phyloP scores from a whole-genome alignment of 2,329 filamentous ascomycete species.

The Colletotrichum tabaci region DNA sequence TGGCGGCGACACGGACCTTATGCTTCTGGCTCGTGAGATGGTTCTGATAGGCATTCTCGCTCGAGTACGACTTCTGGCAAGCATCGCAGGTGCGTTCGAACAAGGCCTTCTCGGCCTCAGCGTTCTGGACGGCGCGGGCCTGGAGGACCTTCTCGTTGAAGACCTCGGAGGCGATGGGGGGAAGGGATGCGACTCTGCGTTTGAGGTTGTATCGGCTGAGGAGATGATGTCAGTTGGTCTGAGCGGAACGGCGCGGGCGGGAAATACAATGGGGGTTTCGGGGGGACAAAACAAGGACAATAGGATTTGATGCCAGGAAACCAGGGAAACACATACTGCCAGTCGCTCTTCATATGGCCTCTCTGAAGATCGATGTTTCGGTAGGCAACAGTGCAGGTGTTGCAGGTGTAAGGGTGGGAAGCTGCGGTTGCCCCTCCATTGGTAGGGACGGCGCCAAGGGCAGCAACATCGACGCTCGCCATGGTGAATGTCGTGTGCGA shows the following conservation, averaged over 20 bases:
- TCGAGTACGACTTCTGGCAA: slow-evolving; percentile 95
- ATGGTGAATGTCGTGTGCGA: slow-evolving; percentile 53
- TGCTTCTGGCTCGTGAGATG: slow-evolving; percentile 94
- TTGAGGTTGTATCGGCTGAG: slow-evolving; percentile 93
- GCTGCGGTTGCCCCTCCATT: slow-evolving; percentile 54
- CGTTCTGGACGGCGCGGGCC: slow-evolving; percentile 86
- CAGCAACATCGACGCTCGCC: slow-evolving; percentile 57
- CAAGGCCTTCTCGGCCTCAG: slow-evolving; percentile 88
- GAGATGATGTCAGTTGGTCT: slow-evolving; percentile 41
- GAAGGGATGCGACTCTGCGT: slow-evolving; percentile 89
- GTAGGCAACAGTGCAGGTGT: slow-evolving; percentile 97
- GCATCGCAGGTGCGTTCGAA: slow-evolving; percentile 87
- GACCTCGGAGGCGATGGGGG: slow-evolving; percentile 90
- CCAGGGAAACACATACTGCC: slow-evolving; percentile 81
- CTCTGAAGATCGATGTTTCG: slow-evolving; percentile 93
- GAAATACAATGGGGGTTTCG: not conserved
- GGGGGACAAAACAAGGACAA: not conserved
- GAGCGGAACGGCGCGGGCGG: not conserved
- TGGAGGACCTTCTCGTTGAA: slow-evolving; percentile 97
- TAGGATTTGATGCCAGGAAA: not conserved
- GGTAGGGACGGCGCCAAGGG: slow-evolving; percentile 40
- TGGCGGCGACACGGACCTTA: slow-evolving; percentile 73
- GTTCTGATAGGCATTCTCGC: slow-evolving; percentile 95
- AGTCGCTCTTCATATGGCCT: slow-evolving; percentile 97
- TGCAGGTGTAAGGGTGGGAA: slow-evolving; percentile 95